Evolutionary conservation across 1,139 yeast genomes (phyloP).

Genomic region (Suzukiozyma palmioleophila): DNA sequence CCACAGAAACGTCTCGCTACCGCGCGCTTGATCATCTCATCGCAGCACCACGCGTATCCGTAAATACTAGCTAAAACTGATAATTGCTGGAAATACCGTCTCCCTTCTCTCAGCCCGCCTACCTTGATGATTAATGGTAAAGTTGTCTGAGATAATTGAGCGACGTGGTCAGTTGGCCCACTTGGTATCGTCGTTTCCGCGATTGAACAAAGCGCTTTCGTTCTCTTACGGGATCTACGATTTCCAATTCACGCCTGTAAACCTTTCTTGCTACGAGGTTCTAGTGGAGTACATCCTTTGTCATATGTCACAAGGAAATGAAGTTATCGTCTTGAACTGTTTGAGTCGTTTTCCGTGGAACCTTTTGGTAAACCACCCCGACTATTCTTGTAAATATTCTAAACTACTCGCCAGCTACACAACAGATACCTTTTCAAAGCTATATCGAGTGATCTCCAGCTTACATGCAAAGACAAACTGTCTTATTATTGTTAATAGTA

Average conservation of each 20-base stretch:
- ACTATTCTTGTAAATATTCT: constrained; percentile 18
- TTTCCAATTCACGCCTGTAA: constrained; percentile 35
- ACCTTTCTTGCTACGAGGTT: constrained; percentile 15
- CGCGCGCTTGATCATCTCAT: no score
- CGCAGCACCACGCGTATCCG: no score
- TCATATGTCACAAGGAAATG: constrained; percentile 19
- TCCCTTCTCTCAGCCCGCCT: no score
- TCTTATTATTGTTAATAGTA: constrained; percentile 26
- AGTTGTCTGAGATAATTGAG: constrained; percentile 1
- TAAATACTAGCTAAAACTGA: no score
- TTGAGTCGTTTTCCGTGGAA: constrained; percentile 28
- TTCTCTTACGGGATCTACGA: constrained; percentile 26
- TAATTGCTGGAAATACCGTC: no score
- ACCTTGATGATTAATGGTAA: constrained; percentile 3
- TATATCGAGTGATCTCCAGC: constrained; percentile 15
- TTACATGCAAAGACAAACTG: constrained; percentile 9
- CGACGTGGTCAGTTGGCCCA: neutral
- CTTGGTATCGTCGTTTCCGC: neutral
- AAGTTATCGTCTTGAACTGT: constrained; percentile 29
- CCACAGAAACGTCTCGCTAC: no score
- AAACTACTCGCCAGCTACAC: constrained; percentile 13
- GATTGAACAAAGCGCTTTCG: neutral
- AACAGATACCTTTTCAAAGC: constrained; percentile 26
- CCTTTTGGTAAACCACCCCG: constrained; percentile 15
- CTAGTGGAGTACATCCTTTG: constrained; percentile 18